These are phyloP conservation scores for Verticillium nubilum DNA, from an alignment of 2,329 filamentous ascomycete species.

Conservation along the genomic window DNA sequence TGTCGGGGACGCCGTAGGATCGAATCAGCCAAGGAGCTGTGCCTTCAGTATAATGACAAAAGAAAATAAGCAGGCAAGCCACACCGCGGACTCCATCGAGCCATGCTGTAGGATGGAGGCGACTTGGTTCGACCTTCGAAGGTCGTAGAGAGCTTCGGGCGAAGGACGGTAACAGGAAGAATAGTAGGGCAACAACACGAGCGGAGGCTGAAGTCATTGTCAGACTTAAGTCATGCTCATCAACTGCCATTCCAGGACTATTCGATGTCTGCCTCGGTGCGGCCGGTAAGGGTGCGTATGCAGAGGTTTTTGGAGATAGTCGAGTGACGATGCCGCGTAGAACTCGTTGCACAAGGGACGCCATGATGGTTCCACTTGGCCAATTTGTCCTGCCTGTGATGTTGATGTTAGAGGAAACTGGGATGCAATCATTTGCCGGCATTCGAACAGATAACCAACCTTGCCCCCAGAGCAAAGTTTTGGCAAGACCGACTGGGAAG, in stretches of 20 bases:
- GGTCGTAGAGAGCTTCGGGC: constrained; percentile 22
- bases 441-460: too few relatives aligned
- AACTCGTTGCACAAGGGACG: constrained; percentile 9
- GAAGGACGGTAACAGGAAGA: constrained; percentile 24
- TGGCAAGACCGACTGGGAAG: too few relatives aligned
- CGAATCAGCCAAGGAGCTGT: constrained; percentile 27
- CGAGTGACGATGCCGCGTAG: constrained; percentile 10
- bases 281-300: constrained; percentile 6
- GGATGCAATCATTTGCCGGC: too few relatives aligned
- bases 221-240: background rate
- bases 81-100: constrained; percentile 44
- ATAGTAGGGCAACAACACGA: constrained; percentile 9
- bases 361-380: too few relatives aligned
- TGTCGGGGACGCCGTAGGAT: constrained; percentile 25
- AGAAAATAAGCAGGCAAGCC: constrained; percentile 40
- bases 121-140: constrained; percentile 8
- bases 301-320: constrained; percentile 4
- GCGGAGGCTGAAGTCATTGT: background rate
- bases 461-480: too few relatives aligned
- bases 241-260: background rate
- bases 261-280: constrained; percentile 1
- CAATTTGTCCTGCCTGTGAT: too few relatives aligned
- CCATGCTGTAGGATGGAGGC: constrained; percentile 36
- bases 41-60: constrained; percentile 40
- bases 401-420: too few relatives aligned